These are phyloP conservation scores for Metarhizium guizhouense DNA, from an alignment of 2,329 filamentous ascomycete species.

Conservation along the genomic window DNA sequence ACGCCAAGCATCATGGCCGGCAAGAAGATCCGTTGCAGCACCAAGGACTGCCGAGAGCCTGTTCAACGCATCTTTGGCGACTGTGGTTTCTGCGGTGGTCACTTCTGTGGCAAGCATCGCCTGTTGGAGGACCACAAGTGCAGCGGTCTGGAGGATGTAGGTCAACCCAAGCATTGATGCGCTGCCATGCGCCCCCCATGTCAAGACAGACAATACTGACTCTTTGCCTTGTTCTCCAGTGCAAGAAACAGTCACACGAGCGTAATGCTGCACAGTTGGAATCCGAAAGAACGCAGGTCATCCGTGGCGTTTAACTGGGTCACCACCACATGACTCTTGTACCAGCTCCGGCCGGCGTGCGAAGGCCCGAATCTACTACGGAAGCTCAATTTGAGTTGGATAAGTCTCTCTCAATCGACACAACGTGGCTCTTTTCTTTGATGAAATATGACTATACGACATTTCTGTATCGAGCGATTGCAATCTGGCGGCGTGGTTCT, in stretches of 20 bases:
- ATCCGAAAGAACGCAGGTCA: slow-evolving; percentile 84
- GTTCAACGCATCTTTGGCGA: slow-evolving; percentile 93
- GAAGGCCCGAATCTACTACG: neutral
- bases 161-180: slow-evolving; percentile 18
- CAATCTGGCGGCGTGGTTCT: slow-evolving; percentile 2
- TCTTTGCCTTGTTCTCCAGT: slow-evolving; percentile 36
- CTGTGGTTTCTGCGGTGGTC: slow-evolving; percentile 87
- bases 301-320: slow-evolving; percentile 67
- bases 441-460: slow-evolving; percentile 12
- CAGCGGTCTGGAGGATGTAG: slow-evolving; percentile 78
- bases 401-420: neutral
- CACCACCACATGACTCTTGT: neutral
- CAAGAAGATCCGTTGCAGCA: slow-evolving; percentile 76
- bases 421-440: neutral
- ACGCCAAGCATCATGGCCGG: slow-evolving; percentile 44
- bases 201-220: slow-evolving; percentile 3
- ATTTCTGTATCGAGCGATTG: slow-evolving; percentile 3
- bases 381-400: neutral
- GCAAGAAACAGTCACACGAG: slow-evolving; percentile 94
- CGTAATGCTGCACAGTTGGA: slow-evolving; percentile 89
- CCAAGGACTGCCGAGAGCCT: slow-evolving; percentile 79
- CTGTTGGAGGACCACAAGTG: slow-evolving; percentile 93
- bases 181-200: neutral
- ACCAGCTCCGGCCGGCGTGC: neutral
- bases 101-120: slow-evolving; percentile 92